Evolutionary conservation across 2,329 filamentous ascomycete species (phyloP), one percentile per base, ranked within the genome.

Genomic region (Lasiodiplodia gonubiensis): DNA sequence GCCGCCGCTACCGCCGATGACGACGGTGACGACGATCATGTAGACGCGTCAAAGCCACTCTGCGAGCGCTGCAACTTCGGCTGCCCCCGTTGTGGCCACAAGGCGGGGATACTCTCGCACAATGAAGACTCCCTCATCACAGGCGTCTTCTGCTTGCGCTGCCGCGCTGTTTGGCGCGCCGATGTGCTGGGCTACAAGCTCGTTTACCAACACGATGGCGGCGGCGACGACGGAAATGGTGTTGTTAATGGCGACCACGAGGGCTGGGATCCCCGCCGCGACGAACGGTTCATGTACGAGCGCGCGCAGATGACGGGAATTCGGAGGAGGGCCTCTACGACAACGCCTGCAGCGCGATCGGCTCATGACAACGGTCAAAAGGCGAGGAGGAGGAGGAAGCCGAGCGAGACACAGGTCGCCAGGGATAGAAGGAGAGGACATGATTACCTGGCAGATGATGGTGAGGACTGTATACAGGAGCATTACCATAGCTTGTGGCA

Each of bases 1-100:
- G 61, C 52, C 37, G 25, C 23, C 3, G 67, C 42, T 16, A 51
- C 52, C 37, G 21, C 23, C 16, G 59, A 61, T 7, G 46, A 67
- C 68, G 37, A 57, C 4, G 39, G 3, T 1, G 21, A 16, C 35
- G 54, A 46, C 7, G 35, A 42, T 27, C 4, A 42, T 39, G 33
- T 21, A 21, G 33, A 23, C 33, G 53, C 18, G 12, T 14, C 35
- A 14, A 61, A 46, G 21, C 27, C 68, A 3, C 67, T 79, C 5
- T 83, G 81, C 68, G 80, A 82, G 69, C 74, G 74, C 21, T 83
- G 81, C 69, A 71, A 71, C 4, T 83, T 83, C 67, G 68, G 74
- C 0, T 83, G 81, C 69, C 78, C 82, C 59, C 73, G 80, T 0
- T 83, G 81, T 60, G 76, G 75, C 1, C 53, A 60, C 48, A 3